phyloP scores from a whole-genome alignment of 2,329 filamentous ascomycete species.

The Sphaerulina musiva region DNA sequence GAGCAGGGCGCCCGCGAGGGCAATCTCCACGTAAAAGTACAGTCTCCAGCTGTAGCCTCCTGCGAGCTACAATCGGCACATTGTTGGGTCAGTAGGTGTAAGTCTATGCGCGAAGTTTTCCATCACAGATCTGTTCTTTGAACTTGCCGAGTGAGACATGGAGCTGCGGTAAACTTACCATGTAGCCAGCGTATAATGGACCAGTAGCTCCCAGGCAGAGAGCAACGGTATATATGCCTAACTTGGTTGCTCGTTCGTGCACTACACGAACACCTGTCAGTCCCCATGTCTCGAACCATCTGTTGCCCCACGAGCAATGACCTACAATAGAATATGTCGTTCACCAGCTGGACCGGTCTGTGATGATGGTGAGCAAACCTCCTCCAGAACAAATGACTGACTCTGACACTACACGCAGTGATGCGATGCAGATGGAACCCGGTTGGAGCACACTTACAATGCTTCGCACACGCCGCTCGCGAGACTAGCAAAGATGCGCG shows the following conservation, averaged over 20 bases:
- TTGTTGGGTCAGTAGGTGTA: no score
- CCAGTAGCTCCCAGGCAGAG: conserved; percentile 52
- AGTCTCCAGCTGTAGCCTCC: conserved; percentile 52
- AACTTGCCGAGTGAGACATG: no score
- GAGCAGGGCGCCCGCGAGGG: conserved; percentile 43
- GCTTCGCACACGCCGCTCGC: conserved; percentile 43
- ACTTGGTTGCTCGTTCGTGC: conserved; percentile 44
- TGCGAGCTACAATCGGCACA: conserved; percentile 33
- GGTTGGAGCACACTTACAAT: neutral
- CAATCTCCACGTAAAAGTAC: conserved; percentile 56
- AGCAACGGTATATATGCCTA: conserved; percentile 56
- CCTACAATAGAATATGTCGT: conserved; percentile 42
- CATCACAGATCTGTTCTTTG: no score
- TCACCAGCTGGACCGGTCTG: conserved; percentile 44
- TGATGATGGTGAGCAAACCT: conserved; percentile 10
- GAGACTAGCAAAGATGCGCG: conserved; percentile 39
- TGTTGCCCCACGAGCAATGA: neutral
- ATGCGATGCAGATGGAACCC: no score
- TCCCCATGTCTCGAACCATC: neutral
- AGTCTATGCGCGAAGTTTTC: no score
- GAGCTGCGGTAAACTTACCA: conserved; percentile 30
- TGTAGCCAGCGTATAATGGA: conserved; percentile 55
- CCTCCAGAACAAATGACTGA: neutral
- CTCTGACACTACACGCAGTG: no score
- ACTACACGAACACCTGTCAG: conserved; percentile 17